A percentile compares a stretch with the other conserved stretches of the same genome.
Conservation (phyloP, 2,329 filamentous ascomycete genomes). For the Ceratocystiopsis brevicomis region DNA sequence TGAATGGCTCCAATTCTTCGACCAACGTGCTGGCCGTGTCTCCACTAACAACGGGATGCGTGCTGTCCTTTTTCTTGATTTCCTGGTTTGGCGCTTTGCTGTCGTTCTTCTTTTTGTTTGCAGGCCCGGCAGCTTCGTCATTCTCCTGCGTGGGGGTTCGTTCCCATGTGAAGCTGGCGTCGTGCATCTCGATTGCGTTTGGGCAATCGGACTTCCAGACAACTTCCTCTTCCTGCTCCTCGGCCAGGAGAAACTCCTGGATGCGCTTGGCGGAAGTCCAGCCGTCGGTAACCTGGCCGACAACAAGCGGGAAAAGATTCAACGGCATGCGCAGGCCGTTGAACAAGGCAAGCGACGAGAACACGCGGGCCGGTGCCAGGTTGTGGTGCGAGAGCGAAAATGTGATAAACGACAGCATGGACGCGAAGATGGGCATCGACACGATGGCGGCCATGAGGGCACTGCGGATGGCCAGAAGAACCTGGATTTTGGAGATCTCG, state of each 20-base stretch:
- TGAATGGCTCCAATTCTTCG: conserved; percentile 49
- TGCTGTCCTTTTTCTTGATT: conserved; percentile 8
- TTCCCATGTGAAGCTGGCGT: conserved; percentile 82
- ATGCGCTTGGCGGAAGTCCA: conserved; percentile 71
- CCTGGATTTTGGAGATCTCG: conserved; percentile 71
- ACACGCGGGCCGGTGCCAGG: conserved; percentile 59
- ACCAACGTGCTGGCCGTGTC: conserved; percentile 36
- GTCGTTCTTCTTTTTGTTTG: conserved; percentile 20
- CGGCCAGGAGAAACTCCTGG: conserved; percentile 69
- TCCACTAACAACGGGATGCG: conserved; percentile 14
- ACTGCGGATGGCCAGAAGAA: conserved; percentile 66
- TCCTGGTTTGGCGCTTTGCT: conserved; percentile 16
- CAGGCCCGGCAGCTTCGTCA: conserved; percentile 25
- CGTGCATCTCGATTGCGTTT: conserved; percentile 50
- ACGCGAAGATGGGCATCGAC: conserved; percentile 80
- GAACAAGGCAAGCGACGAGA: conserved; percentile 87
- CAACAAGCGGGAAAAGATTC: conserved; percentile 71
- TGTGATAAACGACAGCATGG: conserved; percentile 87
- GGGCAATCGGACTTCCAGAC: conserved; percentile 35
- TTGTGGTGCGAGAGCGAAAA: conserved; percentile 46
- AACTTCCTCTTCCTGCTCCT: conserved; percentile 63
- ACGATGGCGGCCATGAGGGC: conserved; percentile 69
- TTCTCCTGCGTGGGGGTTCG: conserved; percentile 35
- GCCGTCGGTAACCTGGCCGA: conserved; percentile 79
- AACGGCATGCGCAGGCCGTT: conserved; percentile 80